These are phyloP conservation scores for Colletotrichum tropicicola DNA, from an alignment of 2,329 filamentous ascomycete genomes.

Conservation along the genomic window DNA sequence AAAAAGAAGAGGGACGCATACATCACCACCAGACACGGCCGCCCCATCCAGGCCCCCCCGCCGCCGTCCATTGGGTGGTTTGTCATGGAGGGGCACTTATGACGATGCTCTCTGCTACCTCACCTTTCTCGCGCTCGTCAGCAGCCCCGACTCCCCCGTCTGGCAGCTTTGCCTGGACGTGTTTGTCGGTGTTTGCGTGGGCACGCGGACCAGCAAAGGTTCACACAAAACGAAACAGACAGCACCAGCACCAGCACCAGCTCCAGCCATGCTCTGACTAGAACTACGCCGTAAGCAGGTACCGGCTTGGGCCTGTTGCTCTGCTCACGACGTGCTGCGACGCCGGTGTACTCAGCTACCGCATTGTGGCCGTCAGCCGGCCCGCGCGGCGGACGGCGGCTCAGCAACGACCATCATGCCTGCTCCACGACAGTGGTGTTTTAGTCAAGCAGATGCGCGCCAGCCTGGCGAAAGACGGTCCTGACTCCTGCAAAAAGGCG, in stretches of 20 bases:
- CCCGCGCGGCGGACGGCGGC: conserved; percentile 28
- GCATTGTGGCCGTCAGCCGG: conserved; percentile 23
- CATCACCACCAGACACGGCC: conserved; percentile 16
- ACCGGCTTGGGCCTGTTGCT: conserved; percentile 2
- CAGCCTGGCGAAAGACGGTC: conserved; percentile 24
- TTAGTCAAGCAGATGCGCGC: conserved; percentile 29
- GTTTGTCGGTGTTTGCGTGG: neutral
- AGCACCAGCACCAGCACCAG: neutral
- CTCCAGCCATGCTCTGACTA: neutral
- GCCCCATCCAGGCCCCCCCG: conserved; percentile 18
- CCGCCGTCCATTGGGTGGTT: conserved; percentile 13
- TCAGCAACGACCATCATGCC: conserved; percentile 28
- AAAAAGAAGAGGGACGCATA: conserved; percentile 24
- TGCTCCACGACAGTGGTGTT: conserved; percentile 25
- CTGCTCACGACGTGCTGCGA: conserved; percentile 2
- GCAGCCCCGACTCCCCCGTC: neutral
- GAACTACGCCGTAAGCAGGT: neutral
- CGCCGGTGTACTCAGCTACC: conserved; percentile 16
- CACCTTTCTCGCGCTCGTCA: conserved; percentile 14
- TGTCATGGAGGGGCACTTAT: conserved; percentile 28
- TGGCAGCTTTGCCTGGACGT: neutral
- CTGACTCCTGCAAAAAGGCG: conserved; percentile 26
- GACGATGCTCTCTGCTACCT: conserved; percentile 26
- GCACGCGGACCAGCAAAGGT: neutral
- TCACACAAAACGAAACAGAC: neutral